Evolutionary conservation across 2,329 filamentous ascomycete species (phyloP), one percentile per base, ranked within the genome.

Genomic region (Calcarisporium arbuscula): DNA sequence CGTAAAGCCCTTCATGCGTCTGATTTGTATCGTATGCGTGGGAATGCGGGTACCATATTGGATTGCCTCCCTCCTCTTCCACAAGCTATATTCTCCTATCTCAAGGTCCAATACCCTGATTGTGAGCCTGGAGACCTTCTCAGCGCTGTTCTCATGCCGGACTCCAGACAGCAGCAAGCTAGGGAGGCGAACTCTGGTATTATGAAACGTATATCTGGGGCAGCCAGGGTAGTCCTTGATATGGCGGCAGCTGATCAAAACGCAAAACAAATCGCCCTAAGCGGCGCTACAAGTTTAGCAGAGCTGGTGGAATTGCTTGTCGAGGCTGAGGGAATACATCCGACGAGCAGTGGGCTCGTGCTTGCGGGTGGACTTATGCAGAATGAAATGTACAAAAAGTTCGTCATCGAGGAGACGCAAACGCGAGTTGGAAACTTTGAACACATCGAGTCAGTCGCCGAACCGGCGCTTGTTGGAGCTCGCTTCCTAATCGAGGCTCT

Each of bases 1-100:
- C 52, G 57, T 10, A 38, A 45, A 5, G 50, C 60, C 0, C 40
- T 67, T n/a, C 39, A 39, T 3, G 37, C 42, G 4, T 39, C 55
- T 8, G 60, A 65, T 33, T 36, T 49, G 4, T 37, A 45, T 10
- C 31, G 31, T 27, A n/a, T 15, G 10, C 26, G 16, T 16, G 27
- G 23, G 8, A 16, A 29, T 5, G 17, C 30, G 19, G 22, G 22
- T 10, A 14, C 22, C 10, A 4, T 25, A 10, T 9, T 10, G 10
- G 22, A 3, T 25, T 25, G 10, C 22, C 35, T 33, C 12, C 28
- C 35, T n/a, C 35, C 35, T 30, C 30, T 38, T 9, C 15, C 45
- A 12, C 32, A 31, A 6, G 45, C 47, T 3, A 30, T 52, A 10
- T 17, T 41, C 11, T 8, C 31, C 15, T 40, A 47, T 19, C 44